These are phyloP conservation scores for Cordyceps pruinosa DNA, from an alignment of 2,329 filamentous ascomycete species.

Conservation along the genomic window DNA sequence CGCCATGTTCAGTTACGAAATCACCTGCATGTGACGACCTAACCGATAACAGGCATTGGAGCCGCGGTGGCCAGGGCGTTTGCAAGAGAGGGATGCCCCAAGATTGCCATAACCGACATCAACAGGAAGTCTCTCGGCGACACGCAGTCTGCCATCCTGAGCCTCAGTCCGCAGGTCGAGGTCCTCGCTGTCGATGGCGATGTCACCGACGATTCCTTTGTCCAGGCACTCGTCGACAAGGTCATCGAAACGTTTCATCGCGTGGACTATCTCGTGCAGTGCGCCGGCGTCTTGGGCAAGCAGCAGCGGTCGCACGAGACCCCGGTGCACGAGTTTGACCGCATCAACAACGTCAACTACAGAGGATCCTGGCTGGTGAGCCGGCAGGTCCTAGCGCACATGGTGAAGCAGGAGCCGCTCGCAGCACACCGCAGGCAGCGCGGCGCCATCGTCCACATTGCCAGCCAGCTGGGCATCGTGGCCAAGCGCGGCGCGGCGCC, in stretches of 20 bases:
- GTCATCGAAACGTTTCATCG: conserved; percentile 32
- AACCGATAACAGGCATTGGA: conserved; percentile 41
- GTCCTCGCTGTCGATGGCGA: conserved; percentile 35
- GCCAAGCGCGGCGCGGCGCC: conserved; percentile 42
- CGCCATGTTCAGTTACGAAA: no score
- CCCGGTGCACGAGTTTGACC: conserved; percentile 23
- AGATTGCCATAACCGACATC: conserved; percentile 49
- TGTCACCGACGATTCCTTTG: conserved; percentile 40
- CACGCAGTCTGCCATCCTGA: conserved; percentile 27
- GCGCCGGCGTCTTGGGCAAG: conserved; percentile 44
- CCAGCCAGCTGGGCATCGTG: conserved; percentile 46
- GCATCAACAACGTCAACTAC: conserved; percentile 41
- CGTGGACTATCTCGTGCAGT: conserved; percentile 51
- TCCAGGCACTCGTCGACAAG: conserved; percentile 29
- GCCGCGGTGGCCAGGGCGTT: conserved; percentile 46
- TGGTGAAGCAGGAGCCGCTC: conserved; percentile 39
- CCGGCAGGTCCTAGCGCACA: conserved; percentile 35
- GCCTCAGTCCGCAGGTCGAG: conserved; percentile 8
- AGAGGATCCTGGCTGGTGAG: conserved; percentile 42
- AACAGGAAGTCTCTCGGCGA: conserved; percentile 32
- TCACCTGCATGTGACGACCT: no score
- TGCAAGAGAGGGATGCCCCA: conserved; percentile 40
- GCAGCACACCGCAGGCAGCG: conserved; percentile 34
- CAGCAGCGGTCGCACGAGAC: conserved; percentile 39
- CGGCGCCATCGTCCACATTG: conserved; percentile 45